Conservation (phyloP, 78 protist genomes). For the Dictyostelium discoideum region DNA sequence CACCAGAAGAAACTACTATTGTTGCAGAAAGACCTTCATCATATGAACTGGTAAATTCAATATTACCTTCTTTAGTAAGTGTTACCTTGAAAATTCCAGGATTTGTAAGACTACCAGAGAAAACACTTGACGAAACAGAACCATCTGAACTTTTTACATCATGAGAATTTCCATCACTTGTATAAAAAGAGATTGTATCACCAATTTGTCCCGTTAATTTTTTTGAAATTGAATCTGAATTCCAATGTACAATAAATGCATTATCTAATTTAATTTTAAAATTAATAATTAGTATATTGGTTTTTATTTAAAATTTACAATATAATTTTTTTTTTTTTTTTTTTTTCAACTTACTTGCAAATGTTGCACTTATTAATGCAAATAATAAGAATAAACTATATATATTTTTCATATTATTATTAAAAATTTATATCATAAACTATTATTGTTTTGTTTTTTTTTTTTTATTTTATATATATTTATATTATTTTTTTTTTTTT, state of each 20-base stretch:
- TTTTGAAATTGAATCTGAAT: background rate
- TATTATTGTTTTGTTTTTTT: no score
- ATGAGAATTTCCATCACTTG: constrained; percentile 36
- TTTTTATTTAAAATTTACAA: background rate
- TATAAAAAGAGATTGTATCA: constrained; percentile 45
- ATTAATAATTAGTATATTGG: no score
- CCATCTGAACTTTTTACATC: constrained; percentile 41
- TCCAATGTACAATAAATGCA: constrained; percentile 57
- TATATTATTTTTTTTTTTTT: background rate
- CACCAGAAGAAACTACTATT: background rate
- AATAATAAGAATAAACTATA: background rate
- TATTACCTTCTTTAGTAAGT: background rate
- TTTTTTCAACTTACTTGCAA: background rate
- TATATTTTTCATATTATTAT: background rate
- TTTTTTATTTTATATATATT: background rate
- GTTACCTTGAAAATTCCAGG: constrained; percentile 22
- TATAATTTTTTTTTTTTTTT: background rate
- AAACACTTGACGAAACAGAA: background rate
- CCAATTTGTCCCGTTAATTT: constrained; percentile 10
- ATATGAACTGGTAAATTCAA: background rate
- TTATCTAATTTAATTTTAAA: background rate
- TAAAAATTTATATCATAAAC: no score
- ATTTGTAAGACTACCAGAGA: constrained; percentile 12
- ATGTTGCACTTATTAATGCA: background rate
- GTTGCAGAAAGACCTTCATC: background rate